Conservation (phyloP, 805 yeast species). For the Teunomyces funiuensis region DNA sequence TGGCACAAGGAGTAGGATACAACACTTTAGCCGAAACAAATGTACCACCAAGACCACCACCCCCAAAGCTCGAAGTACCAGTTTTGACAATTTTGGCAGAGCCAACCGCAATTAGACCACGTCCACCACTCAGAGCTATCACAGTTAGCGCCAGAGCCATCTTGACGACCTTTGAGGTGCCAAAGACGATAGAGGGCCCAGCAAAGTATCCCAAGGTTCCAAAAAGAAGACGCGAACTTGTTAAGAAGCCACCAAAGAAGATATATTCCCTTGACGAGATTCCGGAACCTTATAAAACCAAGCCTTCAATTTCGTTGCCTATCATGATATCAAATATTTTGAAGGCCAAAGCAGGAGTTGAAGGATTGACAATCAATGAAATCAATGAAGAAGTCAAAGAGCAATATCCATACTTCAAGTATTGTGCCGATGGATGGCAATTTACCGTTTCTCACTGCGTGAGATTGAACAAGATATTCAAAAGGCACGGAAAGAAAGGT, state of each 20-base stretch:
- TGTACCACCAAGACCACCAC: constrained; percentile 31
- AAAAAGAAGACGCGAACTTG: constrained; percentile 32
- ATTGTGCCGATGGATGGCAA: constrained; percentile 98
- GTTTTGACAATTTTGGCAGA: constrained; percentile 26
- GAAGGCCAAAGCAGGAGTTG: constrained; percentile 59
- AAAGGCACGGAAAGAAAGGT: constrained; percentile 71
- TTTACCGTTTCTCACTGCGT: constrained; percentile 88
- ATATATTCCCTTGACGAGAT: constrained; percentile 79
- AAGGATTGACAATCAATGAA: constrained; percentile 66
- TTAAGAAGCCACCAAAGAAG: constrained; percentile 55
- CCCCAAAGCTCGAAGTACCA: constrained; percentile 36
- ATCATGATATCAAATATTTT: constrained; percentile 78
- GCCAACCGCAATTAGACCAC: constrained; percentile 18
- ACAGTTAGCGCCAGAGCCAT: constrained; percentile 22
- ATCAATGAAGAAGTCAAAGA: constrained; percentile 86
- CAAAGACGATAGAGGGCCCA: constrained; percentile 33
- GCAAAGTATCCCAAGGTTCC: constrained; percentile 34
- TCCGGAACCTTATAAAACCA: constrained; percentile 81
- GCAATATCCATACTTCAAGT: constrained; percentile 84
- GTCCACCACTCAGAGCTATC: constrained; percentile 27
- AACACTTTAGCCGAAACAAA: constrained; percentile 12
- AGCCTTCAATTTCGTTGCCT: constrained; percentile 82
- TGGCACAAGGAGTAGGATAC: constrained; percentile 17
- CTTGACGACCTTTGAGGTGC: constrained; percentile 30
- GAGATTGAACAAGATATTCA: constrained; percentile 81